Base-by-base conservation (phyloP, 139 green algal species). In the Picochlorum sp. region DNA sequence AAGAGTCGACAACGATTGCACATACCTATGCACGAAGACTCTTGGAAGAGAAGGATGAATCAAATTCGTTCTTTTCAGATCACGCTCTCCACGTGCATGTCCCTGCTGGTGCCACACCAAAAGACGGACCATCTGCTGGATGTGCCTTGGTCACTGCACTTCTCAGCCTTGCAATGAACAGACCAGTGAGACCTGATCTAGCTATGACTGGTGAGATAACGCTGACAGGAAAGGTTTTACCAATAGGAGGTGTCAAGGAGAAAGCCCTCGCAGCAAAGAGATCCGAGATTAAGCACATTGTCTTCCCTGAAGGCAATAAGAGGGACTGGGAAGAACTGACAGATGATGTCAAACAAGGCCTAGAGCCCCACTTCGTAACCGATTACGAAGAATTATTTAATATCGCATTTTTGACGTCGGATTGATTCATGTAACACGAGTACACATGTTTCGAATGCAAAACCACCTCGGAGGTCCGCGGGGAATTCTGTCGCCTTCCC, bases 171-270 rank as follows among this genome's bases (percentile, higher is more conserved):
- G 93, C 94, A 21, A 66, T 94, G 6, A 70, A 80, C 47, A 76
- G 67, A 45, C 80, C 86, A 13, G 89, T 95, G 6, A 54, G 56
- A 37, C 64, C 75, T 1, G 80, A 89, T 61, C 65, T 95, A 34
- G 90, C 90, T 13, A 96, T 97, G 90, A 97, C 90, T 32, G 83
- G 91, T 18, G 92, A 97, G 81, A 85, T 98, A 16, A 96, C 88
- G 11, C 74, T 99, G 20, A 98, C 88, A 2, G 93, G 93, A 15
- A 83, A 83, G 34, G 82, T 99, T 55, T 77, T 99, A 65, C 88
- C 92, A 21, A 90, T 96, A 57, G 89, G 89, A 3, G 88, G 90
- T 0, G 80, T 98, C 9, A 96, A 96, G 75, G 92, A 97, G 73
- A 97, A 97, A 76, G 75, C 85, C 20, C 79, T 97, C 14, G 90